Evolutionary conservation across 108 stramenopile species (phyloP).

Genomic region (Skeletonema potamos): DNA sequence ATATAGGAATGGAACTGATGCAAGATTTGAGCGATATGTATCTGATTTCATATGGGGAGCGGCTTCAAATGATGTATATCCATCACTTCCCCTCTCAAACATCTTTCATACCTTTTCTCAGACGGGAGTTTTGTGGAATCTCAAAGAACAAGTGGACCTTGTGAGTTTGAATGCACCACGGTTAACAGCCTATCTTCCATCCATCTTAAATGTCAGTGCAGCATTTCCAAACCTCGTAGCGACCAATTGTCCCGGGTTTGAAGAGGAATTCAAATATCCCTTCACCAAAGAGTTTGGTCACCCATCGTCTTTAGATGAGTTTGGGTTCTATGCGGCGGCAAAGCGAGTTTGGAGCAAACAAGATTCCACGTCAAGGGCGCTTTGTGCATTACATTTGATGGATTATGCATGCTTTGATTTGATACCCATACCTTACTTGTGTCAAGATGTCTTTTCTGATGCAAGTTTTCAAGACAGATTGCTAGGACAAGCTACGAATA

Average conservation of each 20-base stretch:
- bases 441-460: conserved; percentile 13
- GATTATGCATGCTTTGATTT: conserved; percentile 18
- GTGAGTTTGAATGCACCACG: conserved; percentile 1
- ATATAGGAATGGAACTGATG: conserved; percentile 4
- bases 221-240: conserved; percentile 3
- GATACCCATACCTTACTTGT: conserved; percentile 4
- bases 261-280: not conserved
- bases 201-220: not conserved
- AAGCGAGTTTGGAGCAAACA: conserved; percentile 18
- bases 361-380: conserved; percentile 1
- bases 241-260: not conserved
- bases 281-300: not conserved
- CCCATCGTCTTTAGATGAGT: not conserved
- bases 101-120: not conserved
- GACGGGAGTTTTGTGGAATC: not conserved
- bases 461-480: not conserved
- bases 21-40: conserved; percentile 7
- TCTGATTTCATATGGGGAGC: conserved; percentile 1
- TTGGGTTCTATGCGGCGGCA: conserved; percentile 15
- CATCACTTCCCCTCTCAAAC: not conserved
- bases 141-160: not conserved
- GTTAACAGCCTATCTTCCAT: conserved; percentile 11
- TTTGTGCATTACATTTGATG: conserved; percentile 11
- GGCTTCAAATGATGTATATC: not conserved
- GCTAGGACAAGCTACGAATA: not conserved